Base-by-base conservation (phyloP, 805 yeast genomes). In the Candida sakaeoensis region DNA sequence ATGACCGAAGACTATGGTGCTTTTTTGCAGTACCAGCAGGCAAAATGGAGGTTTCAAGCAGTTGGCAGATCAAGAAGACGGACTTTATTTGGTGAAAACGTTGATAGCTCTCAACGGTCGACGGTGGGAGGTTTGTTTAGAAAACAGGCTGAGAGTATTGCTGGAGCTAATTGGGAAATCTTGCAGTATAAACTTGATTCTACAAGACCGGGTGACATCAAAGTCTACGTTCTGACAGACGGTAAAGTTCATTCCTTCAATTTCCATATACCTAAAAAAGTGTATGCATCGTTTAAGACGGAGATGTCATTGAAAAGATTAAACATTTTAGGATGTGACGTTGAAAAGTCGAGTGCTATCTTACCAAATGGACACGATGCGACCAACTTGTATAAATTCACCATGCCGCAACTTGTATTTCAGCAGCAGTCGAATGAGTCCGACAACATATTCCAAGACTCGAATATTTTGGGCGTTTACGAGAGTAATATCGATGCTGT, bases 1-100 rank as follows among this genome's bases (percentile, higher is more conserved):
- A 81, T 84, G 59, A 62, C 68, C 1, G 80, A 68, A 10, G 89
- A 85, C 50, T 85, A 85, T 59, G 73, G 57, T 13, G 82, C 75
- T 0, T 85, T 84, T 66, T 66, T 93, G 43, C 62, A 65, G 22
- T 85, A 85, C 53, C 91, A 85, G 60, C 89, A 91, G 58, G 73
- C 79, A n/a, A 86, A 86, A 54, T 93, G 99, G 99, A 76, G 66
- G 36, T 66, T 79, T 9, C 95, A 88, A 56, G 73, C 75, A n/a
- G 76, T 77, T 45, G 84, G 82, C 44, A 74, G 88, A 50, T 74
- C 72, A 39, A 76, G 95, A 52, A 74, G 97, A 54, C 72, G 72
- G 40, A 81, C 79, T 47, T 60, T 95, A 18, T 91, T 93, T 68
- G 99, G 99, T 26, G 68, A 71, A 22, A 66, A 74, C 5, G 61